A percentile compares a stretch with the other conserved stretches of the same genome.
Conservation (phyloP, 768 basidiomycete species). For the Boletus fagicola region DNA sequence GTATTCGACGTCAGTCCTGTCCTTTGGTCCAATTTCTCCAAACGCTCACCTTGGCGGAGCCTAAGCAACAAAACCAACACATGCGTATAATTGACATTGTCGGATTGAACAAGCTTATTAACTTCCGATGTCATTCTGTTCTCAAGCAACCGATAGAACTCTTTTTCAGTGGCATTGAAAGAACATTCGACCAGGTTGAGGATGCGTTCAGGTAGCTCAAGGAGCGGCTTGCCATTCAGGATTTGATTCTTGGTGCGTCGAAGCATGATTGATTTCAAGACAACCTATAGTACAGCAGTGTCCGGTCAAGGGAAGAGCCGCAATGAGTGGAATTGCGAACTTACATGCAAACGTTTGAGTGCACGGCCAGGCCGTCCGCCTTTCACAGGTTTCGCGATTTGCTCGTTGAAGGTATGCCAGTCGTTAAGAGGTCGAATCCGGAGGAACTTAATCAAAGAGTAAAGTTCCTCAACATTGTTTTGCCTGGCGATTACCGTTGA, state of each 20-base stretch:
- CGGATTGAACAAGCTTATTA: slow-evolving; percentile 59
- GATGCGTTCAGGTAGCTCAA: slow-evolving; percentile 73
- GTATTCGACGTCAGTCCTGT: not conserved
- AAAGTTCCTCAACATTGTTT: slow-evolving; percentile 89
- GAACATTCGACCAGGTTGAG: slow-evolving; percentile 72
- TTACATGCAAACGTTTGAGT: slow-evolving; percentile 81
- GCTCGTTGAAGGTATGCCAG: slow-evolving; percentile 73
- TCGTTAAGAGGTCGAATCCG: slow-evolving; percentile 78
- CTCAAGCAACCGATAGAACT: slow-evolving; percentile 76
- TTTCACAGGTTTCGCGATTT: slow-evolving; percentile 81
- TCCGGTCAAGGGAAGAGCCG: not conserved
- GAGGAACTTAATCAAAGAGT: slow-evolving; percentile 85
- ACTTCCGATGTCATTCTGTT: slow-evolving; percentile 63
- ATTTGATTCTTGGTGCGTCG: slow-evolving; percentile 74
- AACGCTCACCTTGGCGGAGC: slow-evolving; percentile 75
- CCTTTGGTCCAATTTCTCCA: not conserved
- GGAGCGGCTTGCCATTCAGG: slow-evolving; percentile 76
- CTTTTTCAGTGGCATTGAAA: slow-evolving; percentile 74
- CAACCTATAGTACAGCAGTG: slow-evolving; percentile 45
- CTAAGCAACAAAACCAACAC: slow-evolving; percentile 73
- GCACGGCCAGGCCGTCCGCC: slow-evolving; percentile 58
- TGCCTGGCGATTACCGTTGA: slow-evolving; percentile 46
- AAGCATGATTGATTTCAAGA: slow-evolving; percentile 86
- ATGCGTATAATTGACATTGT: slow-evolving; percentile 62
- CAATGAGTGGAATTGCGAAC: slow-evolving; percentile 2